These are phyloP conservation scores for Gossypium gossypioides DNA, from an alignment of 441 rosid genomes.

Conservation along the genomic window DNA sequence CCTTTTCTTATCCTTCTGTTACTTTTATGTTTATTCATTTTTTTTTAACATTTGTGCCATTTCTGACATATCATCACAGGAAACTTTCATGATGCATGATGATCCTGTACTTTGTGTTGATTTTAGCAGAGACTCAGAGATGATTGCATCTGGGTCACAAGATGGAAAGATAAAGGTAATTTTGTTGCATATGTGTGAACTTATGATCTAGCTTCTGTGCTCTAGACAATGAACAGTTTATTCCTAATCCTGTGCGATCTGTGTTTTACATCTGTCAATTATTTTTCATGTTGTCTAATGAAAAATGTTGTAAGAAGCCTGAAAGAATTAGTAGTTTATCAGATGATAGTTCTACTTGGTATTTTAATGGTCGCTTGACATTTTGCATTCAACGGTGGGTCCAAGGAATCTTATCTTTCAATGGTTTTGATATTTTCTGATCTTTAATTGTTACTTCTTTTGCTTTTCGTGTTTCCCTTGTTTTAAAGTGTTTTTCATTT, in stretches of 20 bases:
- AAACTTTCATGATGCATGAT: slow-evolving; percentile 99
- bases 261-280: not conserved
- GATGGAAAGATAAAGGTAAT: slow-evolving; percentile 94
- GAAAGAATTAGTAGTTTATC: slow-evolving; percentile 1
- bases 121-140: slow-evolving; percentile 95
- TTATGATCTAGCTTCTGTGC: not conserved
- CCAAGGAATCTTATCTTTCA: not conserved
- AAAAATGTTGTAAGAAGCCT: not conserved
- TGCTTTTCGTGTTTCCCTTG: not conserved
- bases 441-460: not conserved
- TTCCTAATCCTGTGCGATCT: not conserved
- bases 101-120: slow-evolving; percentile 93
- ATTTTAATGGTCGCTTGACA: not conserved
- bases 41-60: slow-evolving; percentile 8
- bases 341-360: not conserved
- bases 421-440: not conserved
- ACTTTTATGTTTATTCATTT: not conserved
- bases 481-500: not conserved
- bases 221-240: not conserved
- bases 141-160: slow-evolving; percentile 90
- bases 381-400: not conserved
- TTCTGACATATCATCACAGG: slow-evolving; percentile 45
- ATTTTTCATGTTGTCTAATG: not conserved
- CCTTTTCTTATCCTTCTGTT: not conserved
- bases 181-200: slow-evolving; percentile 15